Percentiles rank a stretch among this genome's conserved stretches.
Evolutionary conservation across 768 basidiomycete genomes (phyloP).

Genomic region (Suillus subaureus): DNA sequence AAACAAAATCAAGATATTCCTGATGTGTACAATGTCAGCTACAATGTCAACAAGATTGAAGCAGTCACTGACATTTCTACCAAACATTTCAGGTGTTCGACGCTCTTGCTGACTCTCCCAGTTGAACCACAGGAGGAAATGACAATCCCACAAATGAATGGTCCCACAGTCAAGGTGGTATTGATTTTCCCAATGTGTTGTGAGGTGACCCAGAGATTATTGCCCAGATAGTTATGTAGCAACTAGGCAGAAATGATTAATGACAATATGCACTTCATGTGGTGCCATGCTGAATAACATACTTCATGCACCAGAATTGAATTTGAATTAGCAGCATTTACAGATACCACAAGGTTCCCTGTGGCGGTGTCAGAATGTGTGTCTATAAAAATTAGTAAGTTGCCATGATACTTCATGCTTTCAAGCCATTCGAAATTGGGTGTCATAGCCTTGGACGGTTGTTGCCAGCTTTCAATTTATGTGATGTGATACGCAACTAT

Average conservation of each 20-base stretch:
- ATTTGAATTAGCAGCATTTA: no score
- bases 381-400: background rate
- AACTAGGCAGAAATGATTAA: no score
- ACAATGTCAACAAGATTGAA: no score
- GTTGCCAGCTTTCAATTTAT: background rate
- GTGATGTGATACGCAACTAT: background rate
- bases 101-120: background rate
- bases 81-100: background rate
- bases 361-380: background rate
- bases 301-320: background rate
- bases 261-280: no score
- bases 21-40: background rate
- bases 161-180: fast-evolving
- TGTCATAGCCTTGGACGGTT: background rate
- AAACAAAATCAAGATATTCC: conserved; percentile 2
- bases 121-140: background rate
- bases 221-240: background rate
- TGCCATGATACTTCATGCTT: background rate
- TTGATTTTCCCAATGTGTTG: background rate
- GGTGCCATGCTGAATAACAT: background rate
- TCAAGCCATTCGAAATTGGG: background rate
- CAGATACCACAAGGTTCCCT: background rate
- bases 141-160: background rate
- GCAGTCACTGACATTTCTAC: background rate
- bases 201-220: background rate